Evolutionary conservation across 805 yeast species (phyloP).

Genomic region (Yarrowia porcina): DNA sequence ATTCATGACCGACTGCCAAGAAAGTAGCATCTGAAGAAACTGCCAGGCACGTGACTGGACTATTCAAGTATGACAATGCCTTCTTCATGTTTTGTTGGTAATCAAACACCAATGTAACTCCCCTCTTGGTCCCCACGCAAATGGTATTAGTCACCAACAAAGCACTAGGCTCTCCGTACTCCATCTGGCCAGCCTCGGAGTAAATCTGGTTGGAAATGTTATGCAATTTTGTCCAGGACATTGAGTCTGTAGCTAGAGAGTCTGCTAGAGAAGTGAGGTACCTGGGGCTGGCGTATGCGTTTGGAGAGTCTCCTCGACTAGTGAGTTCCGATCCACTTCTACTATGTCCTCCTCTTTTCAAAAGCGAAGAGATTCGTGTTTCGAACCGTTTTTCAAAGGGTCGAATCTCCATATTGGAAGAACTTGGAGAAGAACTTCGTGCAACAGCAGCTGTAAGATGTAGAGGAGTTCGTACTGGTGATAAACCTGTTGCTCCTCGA

Average conservation of each 20-base stretch:
- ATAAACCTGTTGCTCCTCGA: background rate
- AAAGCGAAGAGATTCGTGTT: background rate
- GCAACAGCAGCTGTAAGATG: background rate
- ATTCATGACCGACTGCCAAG: slow-evolving; percentile 63
- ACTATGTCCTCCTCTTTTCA: slow-evolving; percentile 6
- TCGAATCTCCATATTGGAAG: slow-evolving; percentile 14
- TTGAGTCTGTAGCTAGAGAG: slow-evolving; percentile 17
- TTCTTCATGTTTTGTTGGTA: slow-evolving; percentile 57
- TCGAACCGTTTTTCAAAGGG: slow-evolving; percentile 16
- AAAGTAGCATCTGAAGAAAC: slow-evolving; percentile 67
- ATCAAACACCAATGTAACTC: slow-evolving; percentile 63
- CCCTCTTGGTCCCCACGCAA: slow-evolving; percentile 69
- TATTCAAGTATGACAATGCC: slow-evolving; percentile 44
- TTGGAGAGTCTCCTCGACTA: background rate
- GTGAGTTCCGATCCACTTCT: slow-evolving; percentile 20
- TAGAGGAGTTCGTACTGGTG: background rate
- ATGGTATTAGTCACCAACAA: slow-evolving; percentile 32
- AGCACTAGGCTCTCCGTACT: slow-evolving; percentile 54
- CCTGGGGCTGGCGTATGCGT: background rate
- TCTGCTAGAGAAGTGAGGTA: background rate
- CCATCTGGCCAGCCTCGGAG: slow-evolving; percentile 37
- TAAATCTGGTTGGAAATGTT: slow-evolving; percentile 41
- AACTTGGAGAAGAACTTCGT: slow-evolving; percentile 6
- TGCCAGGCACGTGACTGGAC: slow-evolving; percentile 53
- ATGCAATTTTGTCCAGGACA: slow-evolving; percentile 44